These are phyloP conservation scores for Vitis cinerea DNA, from an alignment of 164 flowering plant species.

Conservation along the genomic window DNA sequence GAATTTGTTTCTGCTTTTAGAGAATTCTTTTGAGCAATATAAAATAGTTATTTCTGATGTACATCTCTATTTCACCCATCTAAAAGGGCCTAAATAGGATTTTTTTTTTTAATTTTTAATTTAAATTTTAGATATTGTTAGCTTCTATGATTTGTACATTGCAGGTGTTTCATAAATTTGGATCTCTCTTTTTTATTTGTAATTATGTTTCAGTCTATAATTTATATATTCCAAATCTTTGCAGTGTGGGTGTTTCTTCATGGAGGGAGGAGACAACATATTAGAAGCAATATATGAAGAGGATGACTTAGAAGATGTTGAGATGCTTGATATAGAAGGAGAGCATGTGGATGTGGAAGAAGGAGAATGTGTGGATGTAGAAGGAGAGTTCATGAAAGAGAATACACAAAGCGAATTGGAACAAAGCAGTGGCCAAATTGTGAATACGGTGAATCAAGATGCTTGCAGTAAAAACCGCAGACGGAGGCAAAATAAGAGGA, in stretches of 20 bases:
- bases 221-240: neutral
- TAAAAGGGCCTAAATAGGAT: no score
- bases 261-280: constrained; percentile 57
- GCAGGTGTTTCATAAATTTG: neutral
- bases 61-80: no score
- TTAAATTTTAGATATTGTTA: no score
- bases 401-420: constrained; percentile 10
- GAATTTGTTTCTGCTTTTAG: no score
- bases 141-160: neutral
- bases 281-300: constrained; percentile 49
- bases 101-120: no score
- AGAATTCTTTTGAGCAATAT: no score
- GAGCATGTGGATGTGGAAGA: constrained; percentile 40
- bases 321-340: constrained; percentile 78
- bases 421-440: constrained; percentile 19
- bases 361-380: constrained; percentile 35
- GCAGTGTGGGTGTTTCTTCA: constrained; percentile 7
- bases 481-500: constrained; percentile 42
- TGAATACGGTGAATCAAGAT: constrained; percentile 16
- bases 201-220: neutral
- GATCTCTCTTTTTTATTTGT: neutral
- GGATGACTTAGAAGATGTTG: constrained; percentile 56
- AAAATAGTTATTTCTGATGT: no score
- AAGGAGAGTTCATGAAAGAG: constrained; percentile 45
- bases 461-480: constrained; percentile 25